phyloP scores from a whole-genome alignment of 352 stramenopile genomes.

The Phytophthora hybrid region DNA sequence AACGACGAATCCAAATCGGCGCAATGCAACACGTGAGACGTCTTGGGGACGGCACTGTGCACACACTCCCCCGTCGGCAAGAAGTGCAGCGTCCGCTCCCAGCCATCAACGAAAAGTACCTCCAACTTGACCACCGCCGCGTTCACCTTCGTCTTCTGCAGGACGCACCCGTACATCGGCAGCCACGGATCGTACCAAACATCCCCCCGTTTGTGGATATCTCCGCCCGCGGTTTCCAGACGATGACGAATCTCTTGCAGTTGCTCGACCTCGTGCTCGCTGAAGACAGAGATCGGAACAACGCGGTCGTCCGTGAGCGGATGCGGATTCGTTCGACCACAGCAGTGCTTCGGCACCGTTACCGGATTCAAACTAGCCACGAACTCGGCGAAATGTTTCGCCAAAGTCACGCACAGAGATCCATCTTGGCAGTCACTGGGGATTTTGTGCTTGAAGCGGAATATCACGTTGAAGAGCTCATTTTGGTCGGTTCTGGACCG shows the following conservation, averaged over 20 bases:
- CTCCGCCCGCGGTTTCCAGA: constrained; percentile 8
- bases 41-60: constrained; percentile 49
- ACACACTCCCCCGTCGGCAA: constrained; percentile 34
- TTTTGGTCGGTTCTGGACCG: constrained; percentile 9
- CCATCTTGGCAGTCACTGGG: constrained; percentile 45
- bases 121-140: constrained; percentile 34
- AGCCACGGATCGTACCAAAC: constrained; percentile 53
- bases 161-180: constrained; percentile 52
- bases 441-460: constrained; percentile 55
- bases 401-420: constrained; percentile 35
- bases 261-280: constrained; percentile 32
- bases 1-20: constrained; percentile 31
- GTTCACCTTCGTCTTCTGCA: constrained; percentile 47
- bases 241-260: constrained; percentile 24
- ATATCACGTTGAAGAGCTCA: constrained; percentile 43
- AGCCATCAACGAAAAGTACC: constrained; percentile 55
- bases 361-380: constrained; percentile 14
- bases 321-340: constrained; percentile 20
- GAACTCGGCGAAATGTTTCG: constrained; percentile 30
- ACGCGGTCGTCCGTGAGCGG: constrained; percentile 32
- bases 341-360: constrained; percentile 16
- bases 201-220: constrained; percentile 27
- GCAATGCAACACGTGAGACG: constrained; percentile 39
- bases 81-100: constrained; percentile 51
- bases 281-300: constrained; percentile 34